Base-by-base conservation (phyloP, 257 asterid genomes). In the Przewalskia tangutica region DNA sequence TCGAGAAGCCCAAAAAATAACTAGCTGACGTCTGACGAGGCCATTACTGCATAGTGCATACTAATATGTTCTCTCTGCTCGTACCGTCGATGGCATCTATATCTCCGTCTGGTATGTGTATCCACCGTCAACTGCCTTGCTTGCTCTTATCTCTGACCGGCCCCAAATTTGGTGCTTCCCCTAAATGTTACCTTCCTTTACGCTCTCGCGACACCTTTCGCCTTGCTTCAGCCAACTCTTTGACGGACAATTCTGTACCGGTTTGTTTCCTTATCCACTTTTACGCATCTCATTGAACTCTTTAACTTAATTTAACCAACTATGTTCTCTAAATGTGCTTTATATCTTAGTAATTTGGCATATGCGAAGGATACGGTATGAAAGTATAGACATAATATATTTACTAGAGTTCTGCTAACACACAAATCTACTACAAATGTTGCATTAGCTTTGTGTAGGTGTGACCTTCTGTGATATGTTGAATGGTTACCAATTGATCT, bases 71-170 rank as follows among this genome's bases (percentile, higher is more conserved):
- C 32, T 27, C 32, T 27, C 32, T 27, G 32, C 1, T 27, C 32
- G 32, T 27, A 27, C 32, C 32, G 32, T 27, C 32, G 32, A 27
- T 27, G 32, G 32, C 32, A 27, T 27, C 32, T 27, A 27, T 27
- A 27, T 27, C 32, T 27, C 32, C 32, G 32, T 27, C 32, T 27
- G 32, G 32, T 1, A 27, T 27, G 1, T 27, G 32, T 27, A 27
- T 86, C 82, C 84, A 38, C 42, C 42, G 42, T 38, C 42, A 38
- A 5, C 42, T 82, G 4, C 83, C 89, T 18, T 80, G 81, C 77
- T 81, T 77, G 67, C 68, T 84, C 62, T 51, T 80, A 51, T 78
- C 56, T 48, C 84, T 62, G 42, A 71, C 76, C n/a, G 82, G 80
- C 80, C 84, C 85, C 42, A 88, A 54, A 65, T 17, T 36, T 14